Conservation (phyloP, 805 yeast species). For the Yamadazyma philogaea region DNA sequence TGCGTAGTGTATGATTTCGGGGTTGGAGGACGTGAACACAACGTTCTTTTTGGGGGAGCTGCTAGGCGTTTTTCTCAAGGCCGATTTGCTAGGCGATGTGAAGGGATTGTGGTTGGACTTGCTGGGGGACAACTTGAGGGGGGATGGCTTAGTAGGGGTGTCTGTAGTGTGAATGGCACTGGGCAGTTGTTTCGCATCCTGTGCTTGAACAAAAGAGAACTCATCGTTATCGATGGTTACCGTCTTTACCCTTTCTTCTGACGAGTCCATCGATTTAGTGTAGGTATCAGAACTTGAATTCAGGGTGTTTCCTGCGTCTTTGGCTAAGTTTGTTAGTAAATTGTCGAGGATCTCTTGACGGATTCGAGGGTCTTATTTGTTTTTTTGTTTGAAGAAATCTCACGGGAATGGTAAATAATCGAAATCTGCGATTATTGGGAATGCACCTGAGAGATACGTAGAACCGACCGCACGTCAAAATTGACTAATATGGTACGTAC, state of each 20-base stretch:
- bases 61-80: constrained; percentile 28
- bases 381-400: not conserved
- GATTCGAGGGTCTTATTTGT: constrained; percentile 4
- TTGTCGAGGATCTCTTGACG: constrained; percentile 1
- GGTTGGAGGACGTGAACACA: constrained; percentile 28
- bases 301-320: constrained; percentile 5
- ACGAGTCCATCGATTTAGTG: constrained; percentile 24
- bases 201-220: constrained; percentile 20
- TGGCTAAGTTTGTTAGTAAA: constrained; percentile 4
- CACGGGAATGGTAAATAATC: constrained; percentile 2
- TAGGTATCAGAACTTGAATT: constrained; percentile 43
- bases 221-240: constrained; percentile 20
- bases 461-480: not conserved
- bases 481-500: not conserved
- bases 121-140: not conserved
- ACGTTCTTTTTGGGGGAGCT: constrained; percentile 40
- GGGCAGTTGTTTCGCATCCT: constrained; percentile 2
- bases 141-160: not conserved
- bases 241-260: constrained; percentile 5
- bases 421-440: not conserved
- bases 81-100: constrained; percentile 38
- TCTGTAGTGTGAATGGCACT: not conserved
- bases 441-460: no score
- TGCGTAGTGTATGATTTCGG: constrained; percentile 32
- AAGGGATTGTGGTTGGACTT: constrained; percentile 3